These are phyloP conservation scores for Podaxis mareebaensis DNA, from an alignment of 768 basidiomycete species.

Conservation along the genomic window DNA sequence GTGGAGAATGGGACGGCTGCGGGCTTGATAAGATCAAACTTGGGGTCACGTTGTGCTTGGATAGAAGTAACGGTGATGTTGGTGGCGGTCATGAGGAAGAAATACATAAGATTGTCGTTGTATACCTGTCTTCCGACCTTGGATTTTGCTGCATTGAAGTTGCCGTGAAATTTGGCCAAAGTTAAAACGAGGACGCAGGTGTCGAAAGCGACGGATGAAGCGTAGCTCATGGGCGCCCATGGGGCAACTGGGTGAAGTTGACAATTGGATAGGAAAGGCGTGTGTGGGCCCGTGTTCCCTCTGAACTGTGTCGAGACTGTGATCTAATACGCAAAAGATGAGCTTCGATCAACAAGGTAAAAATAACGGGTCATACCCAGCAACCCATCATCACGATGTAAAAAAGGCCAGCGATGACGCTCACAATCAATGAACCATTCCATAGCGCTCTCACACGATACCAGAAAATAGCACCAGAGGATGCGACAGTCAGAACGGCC, in stretches of 20 bases:
- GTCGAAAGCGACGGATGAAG: conserved; percentile 12
- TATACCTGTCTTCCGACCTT: conserved; percentile 7
- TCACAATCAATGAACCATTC: conserved; percentile 5
- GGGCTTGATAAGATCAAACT: conserved; percentile 11
- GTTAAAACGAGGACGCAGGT: conserved; percentile 11
- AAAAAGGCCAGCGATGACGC: conserved; percentile 2
- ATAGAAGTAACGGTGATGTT: conserved; percentile 5
- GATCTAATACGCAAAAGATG: background rate
- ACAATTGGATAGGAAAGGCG: conserved; percentile 9
- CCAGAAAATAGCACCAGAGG: conserved; percentile 12
- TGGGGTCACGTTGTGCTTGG: conserved; percentile 8
- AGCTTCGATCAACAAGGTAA: background rate
- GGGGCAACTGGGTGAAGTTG: conserved; percentile 6
- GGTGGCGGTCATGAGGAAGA: conserved; percentile 10
- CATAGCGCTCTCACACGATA: conserved; percentile 10
- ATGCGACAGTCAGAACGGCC: conserved; percentile 8
- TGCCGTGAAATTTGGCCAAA: conserved; percentile 4
- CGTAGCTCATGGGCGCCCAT: conserved; percentile 13
- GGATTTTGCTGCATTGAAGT: background rate
- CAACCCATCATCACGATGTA: conserved; percentile 11
- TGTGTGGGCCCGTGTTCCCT: conserved; percentile 6
- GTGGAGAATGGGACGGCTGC: conserved; percentile 12
- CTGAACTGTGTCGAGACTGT: conserved; percentile 7
- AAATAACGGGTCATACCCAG: background rate
- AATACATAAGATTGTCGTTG: conserved; percentile 10